These are phyloP conservation scores for Flaveria sonorensis DNA, from an alignment of 129 eudicot genomes.

Conservation along the genomic window DNA sequence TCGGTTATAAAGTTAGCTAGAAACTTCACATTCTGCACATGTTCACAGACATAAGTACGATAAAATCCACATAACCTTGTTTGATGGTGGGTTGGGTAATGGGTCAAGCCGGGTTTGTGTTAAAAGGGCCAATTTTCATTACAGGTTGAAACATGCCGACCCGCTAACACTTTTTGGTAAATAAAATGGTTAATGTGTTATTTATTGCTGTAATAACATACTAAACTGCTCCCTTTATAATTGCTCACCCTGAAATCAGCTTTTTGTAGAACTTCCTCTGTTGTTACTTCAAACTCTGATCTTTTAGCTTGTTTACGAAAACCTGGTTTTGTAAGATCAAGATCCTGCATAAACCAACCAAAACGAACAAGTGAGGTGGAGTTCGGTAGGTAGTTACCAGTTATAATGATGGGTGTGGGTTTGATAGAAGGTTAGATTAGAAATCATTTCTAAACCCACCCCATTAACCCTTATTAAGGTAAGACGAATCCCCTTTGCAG, in stretches of 20 bases:
- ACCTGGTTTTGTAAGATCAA: constrained; percentile 76
- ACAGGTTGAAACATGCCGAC: background rate
- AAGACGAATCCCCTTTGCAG: constrained; percentile 6
- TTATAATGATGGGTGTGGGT: background rate
- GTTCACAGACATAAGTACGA: background rate
- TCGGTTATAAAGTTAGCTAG: constrained; percentile 91
- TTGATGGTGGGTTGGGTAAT: constrained; percentile 1
- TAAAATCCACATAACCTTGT: background rate
- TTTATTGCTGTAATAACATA: background rate
- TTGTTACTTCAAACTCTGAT: constrained; percentile 66
- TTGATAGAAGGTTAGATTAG: background rate
- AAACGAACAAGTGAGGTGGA: background rate
- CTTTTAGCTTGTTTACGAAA: constrained; percentile 51
- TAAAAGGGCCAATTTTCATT: background rate
- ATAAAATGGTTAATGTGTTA: background rate
- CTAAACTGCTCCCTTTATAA: background rate
- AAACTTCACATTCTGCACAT: constrained; percentile 71
- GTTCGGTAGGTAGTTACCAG: background rate
- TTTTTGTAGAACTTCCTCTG: constrained; percentile 68
- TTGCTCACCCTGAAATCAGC: constrained; percentile 93
- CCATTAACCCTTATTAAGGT: background rate
- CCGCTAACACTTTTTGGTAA: background rate
- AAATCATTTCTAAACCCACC: background rate
- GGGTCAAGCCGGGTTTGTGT: background rate
- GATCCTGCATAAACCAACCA: constrained; percentile 58